Base-by-base conservation (phyloP, 306 rosid genomes). In the Senna tora region DNA sequence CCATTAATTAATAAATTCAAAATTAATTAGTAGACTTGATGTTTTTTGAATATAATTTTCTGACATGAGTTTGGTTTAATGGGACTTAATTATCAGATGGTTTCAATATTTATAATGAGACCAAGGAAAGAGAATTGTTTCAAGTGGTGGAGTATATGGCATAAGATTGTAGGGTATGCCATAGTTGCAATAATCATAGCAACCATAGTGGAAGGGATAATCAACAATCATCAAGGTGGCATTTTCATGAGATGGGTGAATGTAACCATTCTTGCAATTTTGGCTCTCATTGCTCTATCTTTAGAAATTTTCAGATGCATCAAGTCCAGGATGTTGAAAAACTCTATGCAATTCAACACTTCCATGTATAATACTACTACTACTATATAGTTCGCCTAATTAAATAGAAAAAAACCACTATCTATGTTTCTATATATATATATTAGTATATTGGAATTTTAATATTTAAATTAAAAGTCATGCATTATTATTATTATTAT, bases 211-310 rank as follows among this genome's bases (percentile, higher is more conserved):
- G 45, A 38, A 70, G 94, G 87, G 58, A 75, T 36, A 4, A 36
- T 84, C 46, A 77, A 66, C 13, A 63, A 79, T 9, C 78, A 76
- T 28, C 78, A 76, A 28, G 58, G 72, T 11, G 61, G 79, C 15
- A 74, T 67, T 5, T 89, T 25, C 30, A 25, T 82, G 88, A 75
- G 67, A 55, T 79, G 86, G 86, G 39, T 21, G 60, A 84, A 83
- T 59, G 82, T 73, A 9, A 84, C 59, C 47, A 32, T 89, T 22
- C 81, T 86, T 19, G 81, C 67, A 20, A 59, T 41, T 58, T 77
- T 88, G 38, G 75, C 49, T 10, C 20, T 82, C 32, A 21, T 43
- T 54, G 81, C 75, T 62, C 13, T 77, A 8, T 57, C 52, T 1
- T 25, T 88, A 60, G 94, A 88, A 59, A 65, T 82, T 55, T 42